Conservation (phyloP, 2,329 filamentous ascomycete species). For the Alternaria hordeiaustralica region DNA sequence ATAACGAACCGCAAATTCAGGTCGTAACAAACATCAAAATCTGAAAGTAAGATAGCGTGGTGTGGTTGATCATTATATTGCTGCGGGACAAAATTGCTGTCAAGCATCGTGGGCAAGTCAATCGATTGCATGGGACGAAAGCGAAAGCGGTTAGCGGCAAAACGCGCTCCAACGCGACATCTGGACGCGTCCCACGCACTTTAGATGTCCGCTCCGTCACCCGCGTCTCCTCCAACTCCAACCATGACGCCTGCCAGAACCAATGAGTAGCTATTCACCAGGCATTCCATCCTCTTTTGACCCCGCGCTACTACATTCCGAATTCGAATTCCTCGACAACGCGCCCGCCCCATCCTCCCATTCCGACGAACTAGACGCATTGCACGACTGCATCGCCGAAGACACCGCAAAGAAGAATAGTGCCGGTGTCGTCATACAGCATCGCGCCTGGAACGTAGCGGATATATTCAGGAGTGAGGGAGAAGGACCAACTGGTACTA, state of each 20-base stretch:
- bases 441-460: constrained; percentile 55
- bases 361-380: constrained; percentile 58
- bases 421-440: constrained; percentile 58
- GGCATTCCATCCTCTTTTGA: constrained; percentile 58
- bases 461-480: constrained; percentile 60
- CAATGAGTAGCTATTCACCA: constrained; percentile 39
- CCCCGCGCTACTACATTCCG: constrained; percentile 58
- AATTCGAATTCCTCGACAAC: constrained; percentile 39
- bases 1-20: not conserved
- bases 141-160: constrained; percentile 17
- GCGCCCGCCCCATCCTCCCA: constrained; percentile 34
- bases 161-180: constrained; percentile 21
- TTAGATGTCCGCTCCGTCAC: constrained; percentile 4
- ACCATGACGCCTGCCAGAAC: constrained; percentile 1
- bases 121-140: not conserved
- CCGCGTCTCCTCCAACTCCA: not conserved
- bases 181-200: constrained; percentile 14
- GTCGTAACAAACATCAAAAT: not conserved
- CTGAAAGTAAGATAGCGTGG: not conserved
- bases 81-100: not conserved
- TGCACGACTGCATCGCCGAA: constrained; percentile 52
- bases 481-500: constrained; percentile 47
- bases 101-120: not conserved
- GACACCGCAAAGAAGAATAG: constrained; percentile 51
- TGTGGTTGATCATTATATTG: not conserved